These are phyloP conservation scores for Gonapodya prolifera DNA, from an alignment of 192 early-diverging fungal species.

Conservation along the genomic window DNA sequence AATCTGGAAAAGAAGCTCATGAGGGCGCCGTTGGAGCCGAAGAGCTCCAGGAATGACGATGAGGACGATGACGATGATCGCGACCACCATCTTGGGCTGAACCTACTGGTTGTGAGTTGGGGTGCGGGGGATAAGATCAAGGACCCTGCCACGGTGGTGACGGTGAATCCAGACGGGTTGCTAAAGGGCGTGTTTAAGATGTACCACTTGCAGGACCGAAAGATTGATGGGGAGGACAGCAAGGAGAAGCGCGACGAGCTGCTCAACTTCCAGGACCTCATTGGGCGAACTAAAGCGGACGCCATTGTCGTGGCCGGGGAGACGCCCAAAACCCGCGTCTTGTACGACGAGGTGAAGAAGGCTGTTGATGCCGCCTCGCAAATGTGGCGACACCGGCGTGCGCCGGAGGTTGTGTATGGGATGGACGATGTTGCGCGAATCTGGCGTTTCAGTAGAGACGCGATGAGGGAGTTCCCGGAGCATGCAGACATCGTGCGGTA, in stretches of 20 bases:
- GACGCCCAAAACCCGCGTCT: too few species aligned
- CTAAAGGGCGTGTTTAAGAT: slow-evolving; percentile 52
- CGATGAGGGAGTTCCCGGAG: slow-evolving; percentile 55
- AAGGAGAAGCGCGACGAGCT: slow-evolving; percentile 6
- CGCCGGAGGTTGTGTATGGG: slow-evolving; percentile 7
- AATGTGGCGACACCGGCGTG: slow-evolving; percentile 14
- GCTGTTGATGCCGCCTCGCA: too few species aligned
- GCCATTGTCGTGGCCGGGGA: too few species aligned
- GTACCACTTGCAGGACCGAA: too few species aligned
- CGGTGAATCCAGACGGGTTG: slow-evolving; percentile 64
- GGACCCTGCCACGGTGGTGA: slow-evolving; percentile 43
- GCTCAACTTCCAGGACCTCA: too few species aligned
- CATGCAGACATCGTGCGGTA: slow-evolving; percentile 63
- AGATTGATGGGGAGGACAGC: too few species aligned
- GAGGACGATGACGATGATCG: slow-evolving; percentile 19
- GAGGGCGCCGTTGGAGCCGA: slow-evolving; percentile 15
- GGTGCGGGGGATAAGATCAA: slow-evolving; percentile 56
- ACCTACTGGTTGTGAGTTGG: slow-evolving; percentile 48
- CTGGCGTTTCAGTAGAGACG: slow-evolving; percentile 65
- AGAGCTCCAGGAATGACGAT: slow-evolving; percentile 16
- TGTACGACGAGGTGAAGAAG: too few species aligned
- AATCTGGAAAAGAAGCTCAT: slow-evolving; percentile 42
- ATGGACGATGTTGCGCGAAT: slow-evolving; percentile 83
- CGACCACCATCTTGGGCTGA: slow-evolving; percentile 14
- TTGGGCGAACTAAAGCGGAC: too few species aligned